Evolutionary conservation across 495 filamentous ascomycete species (phyloP), one percentile per base, ranked within the genome.

Genomic region (Trichoderma gamsii): DNA sequence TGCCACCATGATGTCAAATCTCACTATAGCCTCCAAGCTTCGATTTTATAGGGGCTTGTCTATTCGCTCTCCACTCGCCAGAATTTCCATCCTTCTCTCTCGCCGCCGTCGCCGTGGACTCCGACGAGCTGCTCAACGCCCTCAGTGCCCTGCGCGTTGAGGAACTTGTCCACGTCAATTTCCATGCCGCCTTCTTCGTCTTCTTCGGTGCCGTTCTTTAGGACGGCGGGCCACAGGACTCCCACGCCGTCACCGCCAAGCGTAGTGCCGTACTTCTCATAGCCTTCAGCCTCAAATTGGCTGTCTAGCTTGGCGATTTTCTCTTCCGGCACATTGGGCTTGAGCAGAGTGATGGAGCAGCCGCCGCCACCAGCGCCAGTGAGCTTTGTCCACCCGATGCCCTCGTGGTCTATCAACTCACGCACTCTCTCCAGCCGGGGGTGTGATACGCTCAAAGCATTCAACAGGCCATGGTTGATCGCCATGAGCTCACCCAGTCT

Each of bases 341-440:
- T 90, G 49, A 98, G 81, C 6, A 99, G 78, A 4, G 93, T 95
- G 72, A 99, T 97, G 1, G 93, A 92, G 76, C 95, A 97, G 1
- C 95, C 95, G 49, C 95, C 95, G 5, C 94, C 95, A 15, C 95
- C 95, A 7, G 93, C 95, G 67, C 95, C 95, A 1, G 95, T 99
- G 63, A 99, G 84, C 75, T 99, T 99, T 6, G 95, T 96, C 92
- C 92, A 97, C 41, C 95, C 95, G 67, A 97, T 89, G n/a, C 91
- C 89, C 41, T 90, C 84, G 69, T 90, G 86, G 71, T 97, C 94
- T 64, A 97, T 91, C 21, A 99, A 82, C 78, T 96, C 94, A 27
- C 95, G 85, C 71, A 99, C 90, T 6, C 94, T 88, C 77, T 99
- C 95, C 64, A 99, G 83, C 43, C 90, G 87, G 16, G 95, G 95